phyloP scores from a whole-genome alignment of 352 stramenopile species.

The Pythium dissimile region DNA sequence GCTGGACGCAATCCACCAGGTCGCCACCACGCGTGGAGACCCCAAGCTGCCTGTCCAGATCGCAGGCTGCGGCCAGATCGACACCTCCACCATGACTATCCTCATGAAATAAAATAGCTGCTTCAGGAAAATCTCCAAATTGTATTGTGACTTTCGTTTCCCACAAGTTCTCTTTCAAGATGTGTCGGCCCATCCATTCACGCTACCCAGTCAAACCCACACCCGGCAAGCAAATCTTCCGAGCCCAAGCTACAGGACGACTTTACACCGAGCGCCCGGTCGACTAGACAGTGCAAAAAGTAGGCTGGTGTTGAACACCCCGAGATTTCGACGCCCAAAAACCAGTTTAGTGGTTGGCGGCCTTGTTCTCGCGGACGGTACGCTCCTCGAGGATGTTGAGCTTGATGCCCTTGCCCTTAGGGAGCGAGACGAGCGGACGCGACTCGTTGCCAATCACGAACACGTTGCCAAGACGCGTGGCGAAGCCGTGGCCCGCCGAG shows the following conservation, averaged over 20 bases:
- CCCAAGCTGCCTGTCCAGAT: slow-evolving; percentile 48
- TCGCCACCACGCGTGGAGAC: slow-evolving; percentile 49
- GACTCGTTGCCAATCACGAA: slow-evolving; percentile 96
- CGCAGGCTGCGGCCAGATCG: slow-evolving; percentile 40
- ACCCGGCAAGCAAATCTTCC: no score
- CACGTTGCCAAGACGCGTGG: slow-evolving; percentile 96
- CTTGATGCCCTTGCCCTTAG: slow-evolving; percentile 99
- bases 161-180: neutral
- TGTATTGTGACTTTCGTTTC: neutral
- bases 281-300: neutral
- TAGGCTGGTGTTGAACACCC: no score
- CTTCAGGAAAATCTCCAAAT: slow-evolving; percentile 4
- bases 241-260: no score
- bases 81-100: slow-evolving; percentile 7
- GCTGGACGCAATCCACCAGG: slow-evolving; percentile 41
- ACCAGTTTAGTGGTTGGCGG: slow-evolving; percentile 55
- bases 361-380: slow-evolving; percentile 65
- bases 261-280: no score
- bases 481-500: slow-evolving; percentile 96
- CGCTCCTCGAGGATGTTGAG: slow-evolving; percentile 98
- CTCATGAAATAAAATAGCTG: slow-evolving; percentile 7
- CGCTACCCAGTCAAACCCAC: no score
- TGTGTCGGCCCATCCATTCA: neutral
- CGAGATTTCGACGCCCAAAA: no score
- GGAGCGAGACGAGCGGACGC: slow-evolving; percentile 93